A percentile compares a stretch with the other conserved stretches of the same genome.
Evolutionary conservation across 306 rosid genomes (phyloP).

Genomic region (Trifolium dubium): DNA sequence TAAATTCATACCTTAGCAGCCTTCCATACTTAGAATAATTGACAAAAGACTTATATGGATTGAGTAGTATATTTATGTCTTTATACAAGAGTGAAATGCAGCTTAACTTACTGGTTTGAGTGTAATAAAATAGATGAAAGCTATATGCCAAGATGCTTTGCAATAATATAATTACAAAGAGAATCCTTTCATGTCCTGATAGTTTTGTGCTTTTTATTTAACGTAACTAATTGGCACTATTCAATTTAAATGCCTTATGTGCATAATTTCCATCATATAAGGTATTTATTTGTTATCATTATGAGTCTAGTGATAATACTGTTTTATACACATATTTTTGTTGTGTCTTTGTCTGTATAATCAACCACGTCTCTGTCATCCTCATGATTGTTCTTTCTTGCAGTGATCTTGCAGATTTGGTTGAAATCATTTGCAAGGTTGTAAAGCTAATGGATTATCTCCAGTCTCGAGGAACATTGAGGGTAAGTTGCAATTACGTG

Average conservation of each 20-base stretch:
- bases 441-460: slow-evolving; percentile 77
- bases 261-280: slow-evolving; percentile 14
- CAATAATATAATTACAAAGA: neutral
- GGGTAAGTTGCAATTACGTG: slow-evolving; percentile 58
- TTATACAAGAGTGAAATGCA: slow-evolving; percentile 18
- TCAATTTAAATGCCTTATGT: neutral
- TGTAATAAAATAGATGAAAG: slow-evolving; percentile 18
- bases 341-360: neutral
- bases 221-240: neutral
- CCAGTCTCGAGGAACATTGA: slow-evolving; percentile 83
- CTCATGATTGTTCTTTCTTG: slow-evolving; percentile 41
- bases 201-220: slow-evolving; percentile 28
- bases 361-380: slow-evolving; percentile 23
- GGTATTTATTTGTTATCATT: slow-evolving; percentile 18
- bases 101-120: slow-evolving; percentile 19
- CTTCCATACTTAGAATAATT: slow-evolving; percentile 20
- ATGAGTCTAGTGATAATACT: neutral
- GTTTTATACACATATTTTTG: slow-evolving; percentile 5
- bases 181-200: slow-evolving; percentile 9
- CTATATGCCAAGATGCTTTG: slow-evolving; percentile 1
- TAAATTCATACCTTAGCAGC: slow-evolving; percentile 1
- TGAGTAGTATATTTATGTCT: slow-evolving; percentile 4
- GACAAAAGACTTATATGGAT: slow-evolving; percentile 11
- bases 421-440: slow-evolving; percentile 78
- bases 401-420: slow-evolving; percentile 91